These are phyloP conservation scores for Pulveroboletus sp. DNA, from an alignment of 768 basidiomycete species.

Conservation along the genomic window DNA sequence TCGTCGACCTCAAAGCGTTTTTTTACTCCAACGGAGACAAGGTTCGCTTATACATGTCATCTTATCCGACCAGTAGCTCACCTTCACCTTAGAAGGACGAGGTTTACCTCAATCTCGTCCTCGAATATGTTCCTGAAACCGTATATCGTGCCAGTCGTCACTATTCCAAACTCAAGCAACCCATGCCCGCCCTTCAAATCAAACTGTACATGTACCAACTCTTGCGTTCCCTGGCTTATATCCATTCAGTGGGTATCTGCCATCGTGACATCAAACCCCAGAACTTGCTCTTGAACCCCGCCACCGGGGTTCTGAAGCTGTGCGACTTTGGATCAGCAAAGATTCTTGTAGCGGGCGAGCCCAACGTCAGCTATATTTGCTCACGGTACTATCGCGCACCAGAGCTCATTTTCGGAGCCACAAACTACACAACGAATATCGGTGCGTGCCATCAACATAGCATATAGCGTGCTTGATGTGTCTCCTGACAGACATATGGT, in stretches of 20 bases:
- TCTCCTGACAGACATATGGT: slow-evolving; percentile 82
- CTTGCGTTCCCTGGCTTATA: slow-evolving; percentile 96
- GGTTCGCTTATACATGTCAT: slow-evolving; percentile 43
- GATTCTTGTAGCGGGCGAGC: slow-evolving; percentile 95
- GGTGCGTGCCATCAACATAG: slow-evolving; percentile 50
- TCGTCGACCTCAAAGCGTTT: slow-evolving; percentile 95
- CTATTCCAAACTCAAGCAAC: slow-evolving; percentile 99
- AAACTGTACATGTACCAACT: slow-evolving; percentile 99
- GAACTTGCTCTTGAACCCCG: slow-evolving; percentile 95
- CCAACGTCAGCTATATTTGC: slow-evolving; percentile 99
- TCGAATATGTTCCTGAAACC: slow-evolving; percentile 99
- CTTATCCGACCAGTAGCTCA: slow-evolving; percentile 4
- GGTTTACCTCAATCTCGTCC: slow-evolving; percentile 97
- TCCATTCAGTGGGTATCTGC: slow-evolving; percentile 98
- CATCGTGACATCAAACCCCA: slow-evolving; percentile 99
- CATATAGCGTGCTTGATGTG: slow-evolving; percentile 4
- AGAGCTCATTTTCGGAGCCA: slow-evolving; percentile 98
- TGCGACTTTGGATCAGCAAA: slow-evolving; percentile 99
- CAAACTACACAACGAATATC: slow-evolving; percentile 99
- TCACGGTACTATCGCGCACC: slow-evolving; percentile 99
- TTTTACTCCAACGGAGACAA: slow-evolving; percentile 99
- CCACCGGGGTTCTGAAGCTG: slow-evolving; percentile 93
- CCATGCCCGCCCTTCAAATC: slow-evolving; percentile 99
- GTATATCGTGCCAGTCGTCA: slow-evolving; percentile 98
- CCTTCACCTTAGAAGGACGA: slow-evolving; percentile 82